Percentiles rank a stretch among this genome's conserved stretches.
phyloP scores from a whole-genome alignment of 1,284 basidiomycete species.

The Rhodotorula sp. region DNA sequence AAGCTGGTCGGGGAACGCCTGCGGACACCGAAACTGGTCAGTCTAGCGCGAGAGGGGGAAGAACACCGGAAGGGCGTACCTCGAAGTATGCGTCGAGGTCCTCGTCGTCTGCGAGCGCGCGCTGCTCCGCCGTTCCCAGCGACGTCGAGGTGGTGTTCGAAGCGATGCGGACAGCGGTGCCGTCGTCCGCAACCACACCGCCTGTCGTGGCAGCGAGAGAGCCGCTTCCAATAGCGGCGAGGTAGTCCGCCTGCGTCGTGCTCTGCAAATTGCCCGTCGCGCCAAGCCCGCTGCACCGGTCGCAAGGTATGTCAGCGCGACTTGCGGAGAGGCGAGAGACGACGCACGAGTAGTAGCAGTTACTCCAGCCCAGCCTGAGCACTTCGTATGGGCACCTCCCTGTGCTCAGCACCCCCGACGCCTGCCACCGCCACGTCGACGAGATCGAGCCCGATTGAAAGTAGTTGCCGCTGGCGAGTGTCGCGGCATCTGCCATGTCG shows the following conservation, averaged over 20 bases:
- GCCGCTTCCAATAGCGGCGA: not conserved
- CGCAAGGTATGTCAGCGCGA: not conserved
- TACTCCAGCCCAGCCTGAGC: not conserved
- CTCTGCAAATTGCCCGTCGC: conserved; percentile 23
- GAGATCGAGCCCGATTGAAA: conserved; percentile 28
- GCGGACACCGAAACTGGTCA: not conserved
- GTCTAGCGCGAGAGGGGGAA: not conserved
- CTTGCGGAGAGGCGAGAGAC: too few relatives aligned
- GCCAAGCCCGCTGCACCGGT: not conserved
- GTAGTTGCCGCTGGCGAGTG: conserved; percentile 6
- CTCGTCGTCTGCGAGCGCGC: conserved; percentile 18
- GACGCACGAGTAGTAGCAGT: conserved; percentile 28
- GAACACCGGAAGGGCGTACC: not conserved
- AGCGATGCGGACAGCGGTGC: too few relatives aligned
- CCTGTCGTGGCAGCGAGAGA: not conserved
- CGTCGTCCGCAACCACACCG: not conserved
- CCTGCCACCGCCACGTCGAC: conserved; percentile 34
- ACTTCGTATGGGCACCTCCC: conserved; percentile 10
- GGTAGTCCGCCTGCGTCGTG: conserved; percentile 18
- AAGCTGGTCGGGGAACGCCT: conserved; percentile 33
- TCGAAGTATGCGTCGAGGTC: conserved; percentile 34
- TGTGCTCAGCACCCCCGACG: conserved; percentile 20
- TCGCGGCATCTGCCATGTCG: not conserved
- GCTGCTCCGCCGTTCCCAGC: not conserved
- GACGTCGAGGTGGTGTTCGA: not conserved